Conservation (phyloP, 768 basidiomycete genomes). For the Hemileccinum impolitum region DNA sequence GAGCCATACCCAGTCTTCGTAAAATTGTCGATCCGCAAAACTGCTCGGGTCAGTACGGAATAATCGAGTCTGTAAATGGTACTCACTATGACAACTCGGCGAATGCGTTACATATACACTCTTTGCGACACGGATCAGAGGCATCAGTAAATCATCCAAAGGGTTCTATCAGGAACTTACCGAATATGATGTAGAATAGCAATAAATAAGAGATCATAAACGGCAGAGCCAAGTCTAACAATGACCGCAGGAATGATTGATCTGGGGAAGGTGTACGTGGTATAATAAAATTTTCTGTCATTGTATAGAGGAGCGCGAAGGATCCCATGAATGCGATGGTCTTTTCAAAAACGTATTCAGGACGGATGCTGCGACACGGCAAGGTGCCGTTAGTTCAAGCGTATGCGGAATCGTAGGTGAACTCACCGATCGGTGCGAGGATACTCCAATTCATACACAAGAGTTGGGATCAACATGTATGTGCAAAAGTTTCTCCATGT, state of each 20-base stretch:
- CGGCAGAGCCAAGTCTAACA: conserved; percentile 86
- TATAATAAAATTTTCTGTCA: conserved; percentile 91
- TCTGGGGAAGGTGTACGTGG: conserved; percentile 69
- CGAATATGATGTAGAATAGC: conserved; percentile 83
- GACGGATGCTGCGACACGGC: conserved; percentile 37
- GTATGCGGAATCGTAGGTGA: background rate
- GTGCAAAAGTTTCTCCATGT: conserved; percentile 76
- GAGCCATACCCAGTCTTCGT: conserved; percentile 82
- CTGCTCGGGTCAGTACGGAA: conserved; percentile 35
- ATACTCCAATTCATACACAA: conserved; percentile 97
- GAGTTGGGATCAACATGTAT: conserved; percentile 85
- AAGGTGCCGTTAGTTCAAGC: background rate
- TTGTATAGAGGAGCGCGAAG: conserved; percentile 88
- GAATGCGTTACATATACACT: conserved; percentile 95
- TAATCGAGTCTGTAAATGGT: background rate
- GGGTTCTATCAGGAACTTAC: conserved; percentile 32
- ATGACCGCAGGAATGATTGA: conserved; percentile 69
- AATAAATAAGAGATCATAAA: conserved; percentile 92
- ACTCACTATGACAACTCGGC: conserved; percentile 86
- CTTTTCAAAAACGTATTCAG: conserved; percentile 52
- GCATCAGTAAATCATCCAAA: conserved; percentile 1
- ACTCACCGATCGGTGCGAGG: conserved; percentile 81
- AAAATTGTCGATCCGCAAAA: conserved; percentile 97
- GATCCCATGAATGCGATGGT: conserved; percentile 90
- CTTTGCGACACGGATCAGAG: conserved; percentile 34